Base-by-base conservation (phyloP, 1,284 basidiomycete species). In the Meira nashicola region DNA sequence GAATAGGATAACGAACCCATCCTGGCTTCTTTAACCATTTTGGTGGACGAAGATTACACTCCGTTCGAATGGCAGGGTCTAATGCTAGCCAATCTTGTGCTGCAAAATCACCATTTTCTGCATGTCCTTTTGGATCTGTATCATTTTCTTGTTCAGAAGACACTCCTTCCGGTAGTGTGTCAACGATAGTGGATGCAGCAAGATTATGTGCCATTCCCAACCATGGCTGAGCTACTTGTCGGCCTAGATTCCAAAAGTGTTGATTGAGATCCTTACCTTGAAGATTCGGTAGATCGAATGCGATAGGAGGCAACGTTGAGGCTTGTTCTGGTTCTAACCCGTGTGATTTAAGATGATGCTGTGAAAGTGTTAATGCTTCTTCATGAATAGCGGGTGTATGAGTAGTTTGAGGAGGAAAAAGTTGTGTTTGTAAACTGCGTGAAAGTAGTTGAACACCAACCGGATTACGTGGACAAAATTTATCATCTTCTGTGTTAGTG, bases 391-490 rank as follows among this genome's bases (percentile, higher is more conserved):
- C 65, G 1, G 86, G 87, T 52, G 89, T 86, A 1, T 84, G 80
- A 25, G 83, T 78, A 59, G 87, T 84, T 50, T 51, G 54, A 0
- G 63, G 40, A 1, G 86, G 87, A 79, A 97, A 97, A 58, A 95
- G 83, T 76, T 96, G 93, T 4, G 82, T 75, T 78, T 94, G 92
- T 15, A 96, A 80, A 28, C 82, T 81, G 5, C 85, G 83, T 2
- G 92, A 90, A 37, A 98, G 85, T 53, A 97, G 84, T 77, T 98
- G 93, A 2, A 97, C 93, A 17, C 93, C 92, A 38, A 92, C 83
- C 65, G 89, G 85, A 73, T 95, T 96, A 55, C 90, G 85, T 0
- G 67, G 68, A n/a, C 63, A 61, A 51, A 28, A 40, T 2, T n/a
- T 46, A 39, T 6, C 38, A n/a, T 37, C 19, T 33, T 33, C 28